Base-by-base conservation (phyloP, 441 rosid genomes). In the Theobroma grandiflorum region DNA sequence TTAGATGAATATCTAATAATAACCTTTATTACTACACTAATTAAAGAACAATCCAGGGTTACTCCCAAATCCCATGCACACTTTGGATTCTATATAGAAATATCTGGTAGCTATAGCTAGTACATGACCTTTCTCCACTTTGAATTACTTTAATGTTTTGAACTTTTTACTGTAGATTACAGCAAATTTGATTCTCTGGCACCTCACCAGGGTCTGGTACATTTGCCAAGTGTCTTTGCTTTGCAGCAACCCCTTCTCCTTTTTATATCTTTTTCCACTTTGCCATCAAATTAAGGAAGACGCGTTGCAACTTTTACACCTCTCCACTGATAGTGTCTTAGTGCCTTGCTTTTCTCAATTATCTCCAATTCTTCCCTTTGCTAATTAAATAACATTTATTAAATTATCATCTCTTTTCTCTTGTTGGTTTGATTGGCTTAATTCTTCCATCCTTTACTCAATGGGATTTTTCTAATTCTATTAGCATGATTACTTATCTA, bases 121-220 rank as follows among this genome's bases (percentile, higher is more conserved):
- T 10, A 31, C 47, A 2, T 65, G 50, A 42, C n/a, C 12, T 10
- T 64, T 26, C 10, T 20, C 52, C 35, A 4, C 1, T 38, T 38
- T 16, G 18, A 43, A 50, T 12, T 12, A 10, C 72, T 50, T 77
- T 53, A 53, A 6, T 6, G 49, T 45, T 76, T 50, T 11, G 22
- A 4, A 1, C 31, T 5, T 14, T 79, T 18, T 16, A 78, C 80
- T 79, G 81, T 80, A 6, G 6, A 42, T 20, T 8, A 84, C 82
- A 64, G 81, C 57, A 62, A 82, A 76, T 37, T 82, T 11, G 87
- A 87, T 87, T 81, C 87, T 65, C 31, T 20, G n/a, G 9, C 9
- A 33, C 72, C 26, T 2, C 40, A 58, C 18, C 18, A 68, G 75
- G 20, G 18, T 55, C 20, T 14, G 3, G 40, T 26, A 3, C 26